phyloP scores from a whole-genome alignment of 257 asterid species.

The Fraxinus quadrangulata region DNA sequence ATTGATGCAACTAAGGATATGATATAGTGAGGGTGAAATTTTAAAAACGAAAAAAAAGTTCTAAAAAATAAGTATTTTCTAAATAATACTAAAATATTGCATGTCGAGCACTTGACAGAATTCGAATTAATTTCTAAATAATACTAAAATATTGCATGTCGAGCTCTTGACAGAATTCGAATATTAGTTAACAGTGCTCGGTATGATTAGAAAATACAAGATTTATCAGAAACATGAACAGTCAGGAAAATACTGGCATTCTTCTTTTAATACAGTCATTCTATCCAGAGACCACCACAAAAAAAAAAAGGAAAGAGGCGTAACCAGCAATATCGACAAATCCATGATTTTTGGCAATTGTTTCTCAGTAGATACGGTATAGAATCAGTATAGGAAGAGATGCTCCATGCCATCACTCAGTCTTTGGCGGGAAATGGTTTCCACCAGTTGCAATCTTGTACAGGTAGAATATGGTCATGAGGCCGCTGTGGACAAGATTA shows the following conservation, averaged over 20 bases:
- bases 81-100: slow-evolving; percentile 2
- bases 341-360: neutral
- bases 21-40: too few relatives aligned
- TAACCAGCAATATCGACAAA: neutral
- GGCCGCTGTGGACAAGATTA: slow-evolving; percentile 46
- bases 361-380: neutral
- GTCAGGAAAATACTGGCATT: neutral
- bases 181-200: neutral
- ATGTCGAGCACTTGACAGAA: neutral
- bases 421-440: slow-evolving; percentile 69
- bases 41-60: neutral
- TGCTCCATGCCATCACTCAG: slow-evolving; percentile 38
- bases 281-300: neutral
- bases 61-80: neutral
- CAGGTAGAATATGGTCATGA: slow-evolving; percentile 74
- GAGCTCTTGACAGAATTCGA: neutral
- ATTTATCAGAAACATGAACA: neutral
- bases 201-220: neutral
- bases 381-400: neutral
- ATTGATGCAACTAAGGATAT: slow-evolving; percentile 2
- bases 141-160: neutral
- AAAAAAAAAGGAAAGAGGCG: neutral
- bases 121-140: neutral
- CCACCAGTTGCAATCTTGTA: slow-evolving; percentile 83
- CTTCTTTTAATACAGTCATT: neutral